Base-by-base conservation (phyloP, 2,329 filamentous ascomycete genomes). In the Juglanconis juglandina region DNA sequence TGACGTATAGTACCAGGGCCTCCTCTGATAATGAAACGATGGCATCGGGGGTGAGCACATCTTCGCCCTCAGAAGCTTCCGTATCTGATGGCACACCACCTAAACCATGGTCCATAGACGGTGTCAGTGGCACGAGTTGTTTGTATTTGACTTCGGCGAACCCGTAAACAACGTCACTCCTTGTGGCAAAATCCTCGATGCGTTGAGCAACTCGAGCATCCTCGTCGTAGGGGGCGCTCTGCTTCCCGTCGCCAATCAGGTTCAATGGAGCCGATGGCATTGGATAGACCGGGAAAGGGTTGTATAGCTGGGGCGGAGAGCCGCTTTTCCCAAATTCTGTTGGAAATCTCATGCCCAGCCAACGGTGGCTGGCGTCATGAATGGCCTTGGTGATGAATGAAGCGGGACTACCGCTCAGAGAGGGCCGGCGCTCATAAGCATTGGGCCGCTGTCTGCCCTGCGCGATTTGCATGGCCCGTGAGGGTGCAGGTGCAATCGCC, bases 61-160 rank as follows among this genome's bases (percentile, higher is more conserved):
- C 85, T 56, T 91, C 90, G 14, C 91, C 90, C 14, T 92, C 89
- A 10, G 86, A 83, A 11, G 75, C 71, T 10, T 76, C 73, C 68
- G 82, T 79, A 4, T 88, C 85, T 8, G 77, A 70, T 4, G 77
- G 76, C n/a, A 83, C 73, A 13, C 87, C 86, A 6, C 88, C 87
- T 4, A 92, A 81, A 5, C 86, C 87, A 66, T 89, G 86, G 53
- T 91, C 87, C 66, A 83, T 84, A 0, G 90, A 94, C 1, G 94
- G 95, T 1, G 91, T 87, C 49, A 95, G 78, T 3, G 95, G 95
- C 53, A 97, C 86, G n/a, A 99, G 83, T 74, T 99, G 95, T 74
- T 96, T 95, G 76, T 96, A 97, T 75, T 99, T 99, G 70, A 99
- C 94, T 76, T 99, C 94, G 5, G 95, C 95, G 74, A 99, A 98